These are phyloP conservation scores for Ceratocystis huliohia DNA, from an alignment of 2,329 filamentous ascomycete genomes.

Conservation along the genomic window DNA sequence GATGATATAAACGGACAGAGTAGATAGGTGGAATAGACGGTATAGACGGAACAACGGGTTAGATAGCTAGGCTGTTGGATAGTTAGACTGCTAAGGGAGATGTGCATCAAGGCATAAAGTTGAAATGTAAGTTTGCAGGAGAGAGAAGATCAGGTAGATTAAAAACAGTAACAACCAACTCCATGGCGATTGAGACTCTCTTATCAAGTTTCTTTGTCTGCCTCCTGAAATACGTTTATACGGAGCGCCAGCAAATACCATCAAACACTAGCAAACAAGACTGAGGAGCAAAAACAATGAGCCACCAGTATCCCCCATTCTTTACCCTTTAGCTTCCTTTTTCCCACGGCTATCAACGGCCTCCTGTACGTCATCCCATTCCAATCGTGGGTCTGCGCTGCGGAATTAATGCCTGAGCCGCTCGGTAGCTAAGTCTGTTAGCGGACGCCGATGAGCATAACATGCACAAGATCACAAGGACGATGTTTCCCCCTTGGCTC, in stretches of 20 bases:
- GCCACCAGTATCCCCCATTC: background rate
- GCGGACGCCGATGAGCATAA: background rate
- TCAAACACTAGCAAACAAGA: background rate
- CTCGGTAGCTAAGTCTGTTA: background rate
- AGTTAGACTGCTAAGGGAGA: too few species aligned
- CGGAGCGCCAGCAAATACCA: background rate
- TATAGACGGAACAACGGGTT: too few species aligned
- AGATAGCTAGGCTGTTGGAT: too few species aligned
- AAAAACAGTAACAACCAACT: background rate
- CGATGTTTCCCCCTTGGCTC: too few species aligned
- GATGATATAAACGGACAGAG: background rate
- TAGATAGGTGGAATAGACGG: too few species aligned
- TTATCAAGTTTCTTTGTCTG: background rate
- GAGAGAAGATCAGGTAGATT: background rate
- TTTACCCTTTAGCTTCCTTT: background rate
- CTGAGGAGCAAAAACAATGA: constrained; percentile 2
- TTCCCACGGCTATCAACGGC: background rate
- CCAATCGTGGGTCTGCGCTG: background rate
- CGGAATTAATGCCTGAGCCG: background rate
- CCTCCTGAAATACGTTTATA: constrained; percentile 5
- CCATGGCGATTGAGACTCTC: background rate
- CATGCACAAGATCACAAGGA: too few species aligned
- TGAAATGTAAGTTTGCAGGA: background rate
- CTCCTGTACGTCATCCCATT: background rate
- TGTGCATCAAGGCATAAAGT: background rate